These are phyloP conservation scores for Alisma plantagoaquatica DNA, from an alignment of 106 monocot genomes.

Conservation along the genomic window DNA sequence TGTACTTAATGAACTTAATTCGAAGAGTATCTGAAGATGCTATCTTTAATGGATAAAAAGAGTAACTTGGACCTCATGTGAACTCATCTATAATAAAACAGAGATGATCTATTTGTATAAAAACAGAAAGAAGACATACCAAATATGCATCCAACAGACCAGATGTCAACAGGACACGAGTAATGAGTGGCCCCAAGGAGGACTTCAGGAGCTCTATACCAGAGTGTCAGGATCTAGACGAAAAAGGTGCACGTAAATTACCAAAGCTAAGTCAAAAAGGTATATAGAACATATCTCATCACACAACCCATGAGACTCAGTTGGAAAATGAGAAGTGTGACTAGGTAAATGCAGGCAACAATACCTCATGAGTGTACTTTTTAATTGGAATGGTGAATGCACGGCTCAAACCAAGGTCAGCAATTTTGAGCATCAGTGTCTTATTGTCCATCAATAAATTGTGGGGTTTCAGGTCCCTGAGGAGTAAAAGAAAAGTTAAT, in stretches of 20 bases:
- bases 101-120: no score
- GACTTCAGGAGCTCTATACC: slow-evolving; percentile 79
- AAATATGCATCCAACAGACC: slow-evolving; percentile 81
- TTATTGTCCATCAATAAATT: slow-evolving; percentile 89
- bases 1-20: no score
- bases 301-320: not conserved
- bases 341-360: not conserved
- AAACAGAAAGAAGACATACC: slow-evolving; percentile 17
- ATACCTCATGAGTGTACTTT: slow-evolving; percentile 97
- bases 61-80: no score
- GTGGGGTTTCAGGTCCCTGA: slow-evolving; percentile 91
- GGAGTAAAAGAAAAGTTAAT: not conserved
- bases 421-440: slow-evolving; percentile 88
- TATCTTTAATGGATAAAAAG: not conserved
- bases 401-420: slow-evolving; percentile 89
- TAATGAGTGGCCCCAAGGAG: slow-evolving; percentile 66
- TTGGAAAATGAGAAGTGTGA: no score
- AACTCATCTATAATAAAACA: not conserved
- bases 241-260: not conserved
- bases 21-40: not conserved
- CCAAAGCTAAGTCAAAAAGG: not conserved
- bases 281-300: not conserved
- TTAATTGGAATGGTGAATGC: slow-evolving; percentile 77
- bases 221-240: slow-evolving; percentile 63
- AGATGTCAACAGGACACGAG: slow-evolving; percentile 70